Base-by-base conservation (phyloP, 2,329 filamentous ascomycete species). In the Colletotrichum sojae region DNA sequence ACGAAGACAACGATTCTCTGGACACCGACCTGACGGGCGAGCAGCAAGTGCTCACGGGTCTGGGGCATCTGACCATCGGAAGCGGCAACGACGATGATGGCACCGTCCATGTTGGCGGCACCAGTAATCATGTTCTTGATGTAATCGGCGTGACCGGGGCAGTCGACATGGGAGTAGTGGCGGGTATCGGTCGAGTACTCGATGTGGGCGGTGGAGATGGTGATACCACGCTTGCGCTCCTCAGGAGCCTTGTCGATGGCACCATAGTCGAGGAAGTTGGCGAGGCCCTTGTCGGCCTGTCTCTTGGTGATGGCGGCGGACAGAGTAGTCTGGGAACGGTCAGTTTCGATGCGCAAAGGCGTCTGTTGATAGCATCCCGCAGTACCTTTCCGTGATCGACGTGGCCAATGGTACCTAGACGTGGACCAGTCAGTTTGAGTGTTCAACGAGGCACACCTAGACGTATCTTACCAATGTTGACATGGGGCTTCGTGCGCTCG, bases 41-140 rank as follows among this genome's bases (percentile, higher is more conserved):
- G 93, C 76, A 99, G 90, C 84, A 99, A 88, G 87, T 99, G 96
- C 87, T 99, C 96, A 84, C 96, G 90, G 74, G 96, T 99, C 90
- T 99, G 97, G 78, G 96, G 96, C 96, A 99, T 99, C 87, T 99
- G 97, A 81, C 96, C 96, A 81, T 99, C 96, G 45, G 94, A 97
- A 75, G 96, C 96, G 76, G 97, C 97, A 77, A 99, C 97, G 75
- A 99, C 96, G 78, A 99, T 98, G 81, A 99, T 95, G 78, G 96
- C 95, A 78, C 96, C 96, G 78, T 99, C 96, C 96, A 99, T 99
- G 88, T 94, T 97, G 78, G 97, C 95, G 72, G 96, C 95, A 91
- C 96, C 96, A 75, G 96, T 99, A 83, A 99, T 99, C 96, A 99
- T 99, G 92, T 99, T 99, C 91, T 99, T 99, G 88, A 99, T 98